Evolutionary conservation across 2,329 filamentous ascomycete species (phyloP).

Genomic region (Alternaria incomplexa): DNA sequence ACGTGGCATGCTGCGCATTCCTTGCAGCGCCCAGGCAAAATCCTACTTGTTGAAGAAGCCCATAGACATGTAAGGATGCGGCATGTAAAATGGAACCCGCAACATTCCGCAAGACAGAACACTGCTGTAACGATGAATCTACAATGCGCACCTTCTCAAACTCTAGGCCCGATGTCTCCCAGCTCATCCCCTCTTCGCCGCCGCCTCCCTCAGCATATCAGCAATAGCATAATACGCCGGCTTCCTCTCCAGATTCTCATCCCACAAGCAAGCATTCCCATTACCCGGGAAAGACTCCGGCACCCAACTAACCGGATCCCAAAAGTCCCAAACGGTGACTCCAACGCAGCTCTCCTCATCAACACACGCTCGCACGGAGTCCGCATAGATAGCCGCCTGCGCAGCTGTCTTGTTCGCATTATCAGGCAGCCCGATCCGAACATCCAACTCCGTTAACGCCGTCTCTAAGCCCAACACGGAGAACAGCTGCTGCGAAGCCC

Average conservation of each 20-base stretch:
- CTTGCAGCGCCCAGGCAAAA: not conserved
- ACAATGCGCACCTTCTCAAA: not conserved
- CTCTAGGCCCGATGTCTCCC: not conserved
- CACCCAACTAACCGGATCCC: conserved; percentile 50
- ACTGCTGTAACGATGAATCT: not conserved
- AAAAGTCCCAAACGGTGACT: conserved; percentile 52
- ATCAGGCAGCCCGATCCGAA: conserved; percentile 58
- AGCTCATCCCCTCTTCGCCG: not conserved
- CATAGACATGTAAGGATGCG: not conserved
- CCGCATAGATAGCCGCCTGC: conserved; percentile 58
- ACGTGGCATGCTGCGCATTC: not conserved
- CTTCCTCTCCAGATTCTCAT: conserved; percentile 37
- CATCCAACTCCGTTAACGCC: conserved; percentile 68
- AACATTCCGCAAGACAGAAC: not conserved
- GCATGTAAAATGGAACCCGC: not conserved
- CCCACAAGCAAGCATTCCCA: conserved; percentile 44
- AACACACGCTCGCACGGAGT: conserved; percentile 45
- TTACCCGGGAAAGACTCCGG: conserved; percentile 44
- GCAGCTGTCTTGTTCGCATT: conserved; percentile 49
- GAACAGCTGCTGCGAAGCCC: conserved; percentile 58
- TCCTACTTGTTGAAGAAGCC: not conserved
- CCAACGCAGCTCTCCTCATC: conserved; percentile 47
- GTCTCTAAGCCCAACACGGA: conserved; percentile 61
- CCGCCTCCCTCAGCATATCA: conserved; percentile 28
- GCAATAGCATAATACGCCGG: conserved; percentile 45